phyloP scores from a whole-genome alignment of 2,329 filamentous ascomycete species.

The Harringtonia lauricola region DNA sequence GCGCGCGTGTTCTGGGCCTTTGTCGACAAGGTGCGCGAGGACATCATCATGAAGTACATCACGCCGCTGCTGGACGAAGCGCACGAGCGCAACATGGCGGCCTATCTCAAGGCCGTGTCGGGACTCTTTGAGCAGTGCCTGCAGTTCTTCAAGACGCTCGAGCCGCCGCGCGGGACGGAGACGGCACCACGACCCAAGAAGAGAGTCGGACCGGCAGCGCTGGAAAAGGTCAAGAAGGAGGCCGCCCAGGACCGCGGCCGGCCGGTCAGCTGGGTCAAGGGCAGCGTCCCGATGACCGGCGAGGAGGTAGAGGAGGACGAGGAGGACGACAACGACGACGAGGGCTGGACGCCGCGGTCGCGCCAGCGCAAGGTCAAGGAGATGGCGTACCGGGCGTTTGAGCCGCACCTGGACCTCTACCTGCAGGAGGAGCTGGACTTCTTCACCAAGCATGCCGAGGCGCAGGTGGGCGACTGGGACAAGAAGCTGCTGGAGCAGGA shows the following conservation, averaged over 20 bases:
- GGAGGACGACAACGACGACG: not conserved
- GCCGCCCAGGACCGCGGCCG: no score
- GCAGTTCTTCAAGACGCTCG: constrained; percentile 62
- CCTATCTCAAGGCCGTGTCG: constrained; percentile 77
- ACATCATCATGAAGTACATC: constrained; percentile 77
- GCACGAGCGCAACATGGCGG: constrained; percentile 61
- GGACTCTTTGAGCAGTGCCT: constrained; percentile 80
- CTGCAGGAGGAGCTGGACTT: constrained; percentile 81
- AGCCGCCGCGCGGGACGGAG: constrained; percentile 47
- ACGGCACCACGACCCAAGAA: not conserved
- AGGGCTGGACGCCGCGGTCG: constrained; percentile 6
- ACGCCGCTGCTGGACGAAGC: constrained; percentile 80
- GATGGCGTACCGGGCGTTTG: constrained; percentile 65
- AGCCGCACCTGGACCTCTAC: constrained; percentile 89
- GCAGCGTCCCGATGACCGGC: not conserved
- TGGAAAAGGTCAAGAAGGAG: no score
- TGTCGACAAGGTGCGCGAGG: constrained; percentile 71
- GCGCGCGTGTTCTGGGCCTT: constrained; percentile 65
- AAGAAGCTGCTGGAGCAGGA: constrained; percentile 86
- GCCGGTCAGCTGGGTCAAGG: no score
- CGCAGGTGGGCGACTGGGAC: constrained; percentile 77
- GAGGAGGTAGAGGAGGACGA: not conserved
- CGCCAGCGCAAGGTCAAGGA: constrained; percentile 43
- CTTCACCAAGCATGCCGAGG: constrained; percentile 67
- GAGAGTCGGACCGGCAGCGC: not conserved